These are phyloP conservation scores for Pisolithus orientalis DNA, from an alignment of 768 basidiomycete genomes.

Conservation along the genomic window DNA sequence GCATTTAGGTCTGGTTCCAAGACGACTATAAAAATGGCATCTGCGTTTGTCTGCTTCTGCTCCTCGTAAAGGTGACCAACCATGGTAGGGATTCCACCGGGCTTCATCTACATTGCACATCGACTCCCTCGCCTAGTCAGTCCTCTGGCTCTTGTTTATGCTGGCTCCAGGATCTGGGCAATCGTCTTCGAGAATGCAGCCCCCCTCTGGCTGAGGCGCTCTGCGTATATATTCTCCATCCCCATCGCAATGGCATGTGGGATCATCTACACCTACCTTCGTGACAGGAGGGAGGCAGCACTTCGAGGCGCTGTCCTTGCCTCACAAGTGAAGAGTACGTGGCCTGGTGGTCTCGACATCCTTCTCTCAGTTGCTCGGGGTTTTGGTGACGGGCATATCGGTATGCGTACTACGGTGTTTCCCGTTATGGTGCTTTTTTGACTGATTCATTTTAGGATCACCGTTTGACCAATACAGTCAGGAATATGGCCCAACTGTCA, in stretches of 20 bases:
- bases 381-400: slow-evolving; percentile 22
- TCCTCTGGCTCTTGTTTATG: slow-evolving; percentile 12
- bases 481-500: slow-evolving; percentile 28
- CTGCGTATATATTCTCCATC: slow-evolving; percentile 18
- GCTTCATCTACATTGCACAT: slow-evolving; percentile 21
- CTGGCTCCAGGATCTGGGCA: slow-evolving; percentile 8
- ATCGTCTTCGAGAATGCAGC: slow-evolving; percentile 4
- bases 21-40: too few species aligned
- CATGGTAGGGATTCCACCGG: slow-evolving; percentile 28
- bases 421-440: neutral
- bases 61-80: neutral
- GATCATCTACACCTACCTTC: slow-evolving; percentile 42
- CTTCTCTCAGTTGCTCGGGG: slow-evolving; percentile 17
- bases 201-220: slow-evolving; percentile 12
- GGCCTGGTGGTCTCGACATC: slow-evolving; percentile 33
- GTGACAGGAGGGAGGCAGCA: slow-evolving; percentile 22
- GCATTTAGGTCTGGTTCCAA: too few species aligned
- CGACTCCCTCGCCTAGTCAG: slow-evolving; percentile 19
- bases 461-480: slow-evolving; percentile 15
- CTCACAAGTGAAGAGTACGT: slow-evolving; percentile 27
- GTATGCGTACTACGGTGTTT: slow-evolving; percentile 10
- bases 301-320: slow-evolving; percentile 15
- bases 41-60: too few species aligned
- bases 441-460: slow-evolving; percentile 6
- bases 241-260: slow-evolving; percentile 13